Evolutionary conservation across 306 rosid genomes (phyloP).

Genomic region (Fragaria iinumae): DNA sequence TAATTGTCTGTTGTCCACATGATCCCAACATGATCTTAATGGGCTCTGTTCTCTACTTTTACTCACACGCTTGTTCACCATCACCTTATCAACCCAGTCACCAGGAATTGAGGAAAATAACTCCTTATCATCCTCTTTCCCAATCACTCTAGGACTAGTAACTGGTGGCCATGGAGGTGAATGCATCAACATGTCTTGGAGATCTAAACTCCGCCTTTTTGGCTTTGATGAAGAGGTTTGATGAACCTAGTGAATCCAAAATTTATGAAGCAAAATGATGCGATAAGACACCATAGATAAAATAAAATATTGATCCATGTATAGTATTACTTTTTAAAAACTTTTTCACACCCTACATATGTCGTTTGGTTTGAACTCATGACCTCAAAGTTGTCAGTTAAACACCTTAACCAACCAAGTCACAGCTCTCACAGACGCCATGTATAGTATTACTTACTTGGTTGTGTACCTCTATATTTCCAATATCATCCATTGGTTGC

Average conservation of each 20-base stretch:
- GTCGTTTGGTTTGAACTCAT: too few relatives aligned
- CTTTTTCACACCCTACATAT: too few relatives aligned
- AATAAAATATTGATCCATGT: neutral
- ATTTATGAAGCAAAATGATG: neutral
- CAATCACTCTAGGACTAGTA: slow-evolving; percentile 15
- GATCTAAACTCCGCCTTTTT: slow-evolving; percentile 73
- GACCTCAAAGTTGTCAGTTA: too few relatives aligned
- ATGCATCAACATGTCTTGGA: slow-evolving; percentile 47
- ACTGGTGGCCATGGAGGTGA: slow-evolving; percentile 52
- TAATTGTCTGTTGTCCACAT: slow-evolving; percentile 38
- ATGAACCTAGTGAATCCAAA: slow-evolving; percentile 32
- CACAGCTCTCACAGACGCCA: too few relatives aligned
- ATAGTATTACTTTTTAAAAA: neutral
- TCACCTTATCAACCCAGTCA: slow-evolving; percentile 57
- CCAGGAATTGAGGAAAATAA: slow-evolving; percentile 38
- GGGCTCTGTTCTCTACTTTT: slow-evolving; percentile 52
- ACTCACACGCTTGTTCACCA: slow-evolving; percentile 48
- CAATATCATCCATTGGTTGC: slow-evolving; percentile 51
- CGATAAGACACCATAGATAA: neutral
- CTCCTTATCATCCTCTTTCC: slow-evolving; percentile 61
- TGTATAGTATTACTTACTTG: neutral
- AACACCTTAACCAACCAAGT: too few relatives aligned
- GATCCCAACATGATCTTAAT: slow-evolving; percentile 56
- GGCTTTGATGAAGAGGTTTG: slow-evolving; percentile 35
- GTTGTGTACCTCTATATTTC: slow-evolving; percentile 45